Evolutionary conservation across 257 asterid species (phyloP), one percentile per base, ranked within the genome.

Genomic region (Plantago elongata): DNA sequence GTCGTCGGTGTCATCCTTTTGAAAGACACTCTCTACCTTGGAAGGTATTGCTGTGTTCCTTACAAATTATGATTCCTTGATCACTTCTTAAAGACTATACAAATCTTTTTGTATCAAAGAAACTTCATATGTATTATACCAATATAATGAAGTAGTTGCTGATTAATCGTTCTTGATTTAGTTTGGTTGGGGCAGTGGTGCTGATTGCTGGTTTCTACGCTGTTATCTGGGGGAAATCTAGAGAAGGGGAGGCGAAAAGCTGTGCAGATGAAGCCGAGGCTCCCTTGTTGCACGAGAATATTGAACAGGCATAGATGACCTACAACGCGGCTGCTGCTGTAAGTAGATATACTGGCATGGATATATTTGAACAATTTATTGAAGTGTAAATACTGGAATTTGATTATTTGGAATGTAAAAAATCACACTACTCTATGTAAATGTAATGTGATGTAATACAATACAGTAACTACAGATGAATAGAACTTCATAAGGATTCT

Each of bases 191-290:
- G 43, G 86, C 86, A 29, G 17, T 65, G 47, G 83, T 79, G 64
- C 44, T 83, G 70, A 51, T 68, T 15, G 16, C 67, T 16, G 89
- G 86, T 59, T 79, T 83, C 84, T 83, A 83, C 9, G 73, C 57
- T 44, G 89, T 83, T 57, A 65, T 79, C 57, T 83, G 86, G 89
- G 86, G 86, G 13, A 83, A 77, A 67, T 64, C 84, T 17, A 66
- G 71, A 57, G 89, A 83, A 83, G 69, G 29, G 59, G 50, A 73
- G 65, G 45, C 11, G 12, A 34, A 44, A 18, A 60, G 40, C 0
- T 62, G 54, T 46, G 48, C 59, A 11, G 76, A 69, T 50, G 50
- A 10, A 63, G 34, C 63, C 65, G 37, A 65, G 46, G 59, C 68
- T 45, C 83, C 76, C 45, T 43, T 80, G 59, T 44, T 74, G 74